Evolutionary conservation across 2,329 filamentous ascomycete genomes (phyloP).

Genomic region (Arachnopeziza araneosa): DNA sequence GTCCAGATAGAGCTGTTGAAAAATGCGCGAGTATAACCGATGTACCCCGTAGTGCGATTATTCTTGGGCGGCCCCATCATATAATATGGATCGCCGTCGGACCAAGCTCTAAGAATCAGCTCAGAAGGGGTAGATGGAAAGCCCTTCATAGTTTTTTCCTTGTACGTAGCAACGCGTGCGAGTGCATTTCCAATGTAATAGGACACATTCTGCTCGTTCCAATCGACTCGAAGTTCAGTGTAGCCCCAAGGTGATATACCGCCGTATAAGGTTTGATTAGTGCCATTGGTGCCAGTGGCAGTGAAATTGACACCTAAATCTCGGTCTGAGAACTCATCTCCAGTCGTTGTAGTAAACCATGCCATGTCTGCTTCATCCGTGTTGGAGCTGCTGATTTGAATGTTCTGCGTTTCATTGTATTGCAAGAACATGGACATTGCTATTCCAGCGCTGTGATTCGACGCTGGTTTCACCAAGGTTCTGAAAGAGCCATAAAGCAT

Average conservation of each 20-base stretch:
- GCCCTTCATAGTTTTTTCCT: too few species aligned
- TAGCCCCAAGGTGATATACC: conserved; percentile 35
- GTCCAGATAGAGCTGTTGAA: conserved; percentile 43
- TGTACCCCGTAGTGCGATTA: conserved; percentile 35
- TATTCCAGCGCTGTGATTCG: conserved; percentile 32
- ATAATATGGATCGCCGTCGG: too few species aligned
- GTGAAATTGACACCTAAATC: conserved; percentile 29
- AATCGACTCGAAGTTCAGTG: conserved; percentile 42
- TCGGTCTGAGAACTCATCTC: conserved; percentile 34
- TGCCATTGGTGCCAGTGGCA: too few species aligned
- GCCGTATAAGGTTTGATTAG: too few species aligned
- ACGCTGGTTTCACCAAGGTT: conserved; percentile 37
- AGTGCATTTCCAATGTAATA: conserved; percentile 38
- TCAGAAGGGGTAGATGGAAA: too few species aligned
- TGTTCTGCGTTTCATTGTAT: conserved; percentile 39
- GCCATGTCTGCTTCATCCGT: conserved; percentile 33
- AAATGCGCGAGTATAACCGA: conserved; percentile 43
- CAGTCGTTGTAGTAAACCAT: conserved; percentile 35
- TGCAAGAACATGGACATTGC: conserved; percentile 41
- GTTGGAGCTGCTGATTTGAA: conserved; percentile 41
- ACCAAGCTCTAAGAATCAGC: too few species aligned
- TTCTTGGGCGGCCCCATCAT: conserved; percentile 39
- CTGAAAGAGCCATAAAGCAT: conserved; percentile 44
- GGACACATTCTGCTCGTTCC: conserved; percentile 37
- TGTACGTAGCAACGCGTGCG: conserved; percentile 28